Evolutionary conservation across 768 basidiomycete species (phyloP).

Genomic region (Tricholoma saponaceum): DNA sequence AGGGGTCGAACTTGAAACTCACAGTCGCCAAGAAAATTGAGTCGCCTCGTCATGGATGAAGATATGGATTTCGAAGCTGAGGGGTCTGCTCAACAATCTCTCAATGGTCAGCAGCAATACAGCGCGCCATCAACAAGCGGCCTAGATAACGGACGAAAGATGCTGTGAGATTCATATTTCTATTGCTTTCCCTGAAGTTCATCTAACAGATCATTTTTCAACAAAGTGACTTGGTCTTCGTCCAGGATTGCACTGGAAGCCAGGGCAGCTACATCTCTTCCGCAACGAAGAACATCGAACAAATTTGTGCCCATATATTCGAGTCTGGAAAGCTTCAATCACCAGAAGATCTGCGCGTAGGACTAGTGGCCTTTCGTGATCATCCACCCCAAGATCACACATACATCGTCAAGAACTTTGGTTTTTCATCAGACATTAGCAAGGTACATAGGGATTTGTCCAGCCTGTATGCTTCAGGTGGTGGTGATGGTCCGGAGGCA

Average conservation of each 20-base stretch:
- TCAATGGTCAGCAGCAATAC: slow-evolving; percentile 31
- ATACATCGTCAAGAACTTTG: slow-evolving; percentile 90
- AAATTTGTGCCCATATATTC: slow-evolving; percentile 92
- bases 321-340: slow-evolving; percentile 89
- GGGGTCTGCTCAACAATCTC: slow-evolving; percentile 29
- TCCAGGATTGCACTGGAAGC: slow-evolving; percentile 93
- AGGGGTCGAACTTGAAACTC: slow-evolving; percentile 8
- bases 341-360: slow-evolving; percentile 85
- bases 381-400: slow-evolving; percentile 97
- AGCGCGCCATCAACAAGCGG: slow-evolving; percentile 19
- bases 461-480: slow-evolving; percentile 81
- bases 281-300: slow-evolving; percentile 93
- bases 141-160: slow-evolving; percentile 50
- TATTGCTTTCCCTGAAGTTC: slow-evolving; percentile 3
- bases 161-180: slow-evolving; percentile 54
- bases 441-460: slow-evolving; percentile 84
- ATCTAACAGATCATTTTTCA: slow-evolving; percentile 14
- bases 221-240: slow-evolving; percentile 85
- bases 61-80: slow-evolving; percentile 66
- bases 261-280: slow-evolving; percentile 90
- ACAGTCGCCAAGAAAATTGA: slow-evolving; percentile 10
- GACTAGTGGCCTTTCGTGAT: slow-evolving; percentile 92
- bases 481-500: slow-evolving; percentile 95
- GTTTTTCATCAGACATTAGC: slow-evolving; percentile 88
- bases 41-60: slow-evolving; percentile 57